Base-by-base conservation (phyloP, 2,329 filamentous ascomycete genomes). In the Escovopsis weberi region DNA sequence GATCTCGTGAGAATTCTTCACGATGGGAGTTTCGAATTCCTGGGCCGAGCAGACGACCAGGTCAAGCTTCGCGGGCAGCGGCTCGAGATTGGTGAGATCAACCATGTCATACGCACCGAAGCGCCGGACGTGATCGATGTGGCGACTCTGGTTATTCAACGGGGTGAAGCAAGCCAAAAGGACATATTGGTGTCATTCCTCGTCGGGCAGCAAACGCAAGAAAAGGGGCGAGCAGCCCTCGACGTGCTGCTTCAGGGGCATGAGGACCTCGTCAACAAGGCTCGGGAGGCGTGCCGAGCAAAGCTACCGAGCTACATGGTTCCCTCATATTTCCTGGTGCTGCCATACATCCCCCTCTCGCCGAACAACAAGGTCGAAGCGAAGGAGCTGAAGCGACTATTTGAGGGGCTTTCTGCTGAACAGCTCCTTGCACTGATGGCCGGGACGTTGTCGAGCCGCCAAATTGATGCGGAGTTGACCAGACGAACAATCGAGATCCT, bases 51-150 rank as follows among this genome's bases (percentile, higher is more conserved):
- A 6, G 89, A 96, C 55, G 86, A 94, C 43, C 88, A 96, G 60
- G 80, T 94, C 48, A 96, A 96, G 58, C 70, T 95, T 3, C 78
- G 89, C 10, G 88, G 88, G 0, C 88, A 95, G 57, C 72, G 88
- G 12, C 70, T 96, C 1, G 89, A 96, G 54, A 82, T 94, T 46
- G 84, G 82, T 1, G 88, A 96, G 63, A 94, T 95, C 59, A 91
- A 94, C 51, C 80, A 88, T 39, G 75, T 82, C 8, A 85, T 94
- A 51, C 78, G 77, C 38, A 66, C 72, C 18, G 73, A 74, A 0
- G 68, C 75, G 0, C 48, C 59, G 0, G 64, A 64, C 1, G 62
- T 91, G 8, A 66, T 72, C 12, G 85, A 94, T 50, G 78, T 85
- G 0, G 78, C 78, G 3, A 93, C 87, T 0, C 64, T 93, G 12